phyloP scores from a whole-genome alignment of 371 early-diverging fungal genomes.

The Sporodiniella umbellata region DNA sequence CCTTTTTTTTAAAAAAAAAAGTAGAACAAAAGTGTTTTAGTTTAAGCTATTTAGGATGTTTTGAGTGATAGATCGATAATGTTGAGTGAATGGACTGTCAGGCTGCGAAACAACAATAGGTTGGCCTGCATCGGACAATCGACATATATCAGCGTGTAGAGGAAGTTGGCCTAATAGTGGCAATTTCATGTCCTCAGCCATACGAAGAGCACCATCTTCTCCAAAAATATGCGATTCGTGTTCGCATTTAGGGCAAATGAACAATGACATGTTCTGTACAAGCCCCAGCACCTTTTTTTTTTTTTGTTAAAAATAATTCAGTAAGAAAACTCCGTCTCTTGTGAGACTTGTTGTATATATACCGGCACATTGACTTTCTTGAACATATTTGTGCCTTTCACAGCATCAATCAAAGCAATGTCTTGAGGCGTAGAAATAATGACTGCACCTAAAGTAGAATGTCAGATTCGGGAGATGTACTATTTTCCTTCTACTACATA shows the following conservation, averaged over 20 bases:
- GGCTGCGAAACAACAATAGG: constrained; percentile 74
- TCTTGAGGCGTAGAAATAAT: constrained; percentile 92
- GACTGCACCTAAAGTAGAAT: constrained; percentile 57
- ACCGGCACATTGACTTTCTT: constrained; percentile 80
- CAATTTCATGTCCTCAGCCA: constrained; percentile 62
- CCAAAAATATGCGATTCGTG: constrained; percentile 82
- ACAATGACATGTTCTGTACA: constrained; percentile 88
- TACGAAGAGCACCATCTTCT: constrained; percentile 57
- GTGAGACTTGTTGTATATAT: too few relatives aligned
- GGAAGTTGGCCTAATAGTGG: constrained; percentile 77
- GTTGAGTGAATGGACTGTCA: constrained; percentile 55
- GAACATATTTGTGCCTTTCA: constrained; percentile 83
- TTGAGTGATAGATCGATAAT: constrained; percentile 63
- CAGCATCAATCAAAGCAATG: constrained; percentile 80
- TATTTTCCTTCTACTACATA: constrained; percentile 8
- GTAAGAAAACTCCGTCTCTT: too few relatives aligned
- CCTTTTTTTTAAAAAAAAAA: background rate
- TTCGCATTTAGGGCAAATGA: constrained; percentile 79
- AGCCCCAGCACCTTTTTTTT: constrained; percentile 75
- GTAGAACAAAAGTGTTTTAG: too few relatives aligned
- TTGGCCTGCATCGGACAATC: constrained; percentile 71
- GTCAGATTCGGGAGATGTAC: background rate
- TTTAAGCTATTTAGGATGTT: constrained; percentile 43
- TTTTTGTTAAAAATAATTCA: background rate
- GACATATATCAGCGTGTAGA: constrained; percentile 72